Evolutionary conservation across 2,329 filamentous ascomycete species (phyloP).

Genomic region (Sporothrix dimorphospora): DNA sequence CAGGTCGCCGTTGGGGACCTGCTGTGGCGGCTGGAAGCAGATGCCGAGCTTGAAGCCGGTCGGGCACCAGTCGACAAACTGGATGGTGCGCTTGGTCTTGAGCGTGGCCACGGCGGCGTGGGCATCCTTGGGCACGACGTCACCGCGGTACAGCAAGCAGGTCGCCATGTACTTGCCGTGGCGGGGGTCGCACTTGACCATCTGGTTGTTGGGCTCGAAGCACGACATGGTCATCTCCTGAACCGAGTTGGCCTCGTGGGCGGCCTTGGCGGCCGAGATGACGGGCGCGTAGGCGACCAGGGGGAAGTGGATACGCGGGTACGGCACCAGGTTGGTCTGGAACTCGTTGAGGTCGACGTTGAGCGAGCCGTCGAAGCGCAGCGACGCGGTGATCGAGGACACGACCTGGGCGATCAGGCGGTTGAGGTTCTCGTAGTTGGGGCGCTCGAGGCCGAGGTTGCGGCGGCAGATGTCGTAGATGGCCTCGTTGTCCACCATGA

Average conservation of each 20-base stretch:
- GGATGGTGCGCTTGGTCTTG: slow-evolving; percentile 99
- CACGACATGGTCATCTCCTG: slow-evolving; percentile 98
- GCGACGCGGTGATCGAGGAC: slow-evolving; percentile 96
- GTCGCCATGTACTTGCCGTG: slow-evolving; percentile 99
- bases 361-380: slow-evolving; percentile 96
- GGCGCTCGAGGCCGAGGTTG: slow-evolving; percentile 95
- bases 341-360: slow-evolving; percentile 99
- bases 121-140: slow-evolving; percentile 95
- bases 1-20: slow-evolving; percentile 72
- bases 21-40: slow-evolving; percentile 96
- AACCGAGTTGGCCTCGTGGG: slow-evolving; percentile 97
- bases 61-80: slow-evolving; percentile 99
- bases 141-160: slow-evolving; percentile 95
- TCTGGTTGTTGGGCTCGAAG: slow-evolving; percentile 99
- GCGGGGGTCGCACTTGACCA: slow-evolving; percentile 99
- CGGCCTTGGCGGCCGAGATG: slow-evolving; percentile 91
- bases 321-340: slow-evolving; percentile 99
- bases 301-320: slow-evolving; percentile 99
- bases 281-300: slow-evolving; percentile 95
- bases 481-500: slow-evolving; percentile 99
- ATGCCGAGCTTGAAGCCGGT: slow-evolving; percentile 99
- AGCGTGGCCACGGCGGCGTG: slow-evolving; percentile 90
- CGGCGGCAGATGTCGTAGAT: slow-evolving; percentile 99
- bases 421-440: slow-evolving; percentile 99
- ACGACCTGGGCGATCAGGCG: slow-evolving; percentile 98